phyloP scores from a whole-genome alignment of 2,329 filamentous ascomycete species.

The Botrytis sinoallii region DNA sequence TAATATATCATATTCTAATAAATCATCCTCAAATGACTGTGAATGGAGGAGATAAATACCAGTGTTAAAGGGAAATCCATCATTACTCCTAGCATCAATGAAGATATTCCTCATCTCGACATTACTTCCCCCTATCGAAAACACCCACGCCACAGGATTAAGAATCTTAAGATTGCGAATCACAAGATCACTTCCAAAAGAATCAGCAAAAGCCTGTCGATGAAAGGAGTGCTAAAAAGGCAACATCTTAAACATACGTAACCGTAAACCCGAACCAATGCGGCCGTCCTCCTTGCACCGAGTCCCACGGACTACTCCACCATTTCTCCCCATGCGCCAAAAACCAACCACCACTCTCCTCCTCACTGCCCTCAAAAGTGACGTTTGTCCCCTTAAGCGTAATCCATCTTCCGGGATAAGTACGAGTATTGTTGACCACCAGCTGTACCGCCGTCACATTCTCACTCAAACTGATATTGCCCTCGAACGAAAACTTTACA shows the following conservation, averaged over 20 bases:
- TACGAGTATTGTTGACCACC: conserved; percentile 10
- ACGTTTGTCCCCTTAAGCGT: conserved; percentile 9
- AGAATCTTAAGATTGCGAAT: conserved; percentile 15
- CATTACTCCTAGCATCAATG: conserved; percentile 10
- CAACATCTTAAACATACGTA: background rate
- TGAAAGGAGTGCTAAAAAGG: too few species aligned
- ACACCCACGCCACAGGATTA: conserved; percentile 12
- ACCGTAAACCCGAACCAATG: conserved; percentile 16
- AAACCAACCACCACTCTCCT: background rate
- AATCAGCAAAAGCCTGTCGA: background rate
- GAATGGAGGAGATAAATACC: background rate
- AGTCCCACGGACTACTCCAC: background rate
- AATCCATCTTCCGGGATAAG: conserved; percentile 9
- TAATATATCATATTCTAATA: background rate
- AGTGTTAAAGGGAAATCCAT: conserved; percentile 7
- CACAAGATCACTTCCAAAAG: background rate
- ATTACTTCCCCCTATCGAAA: conserved; percentile 15
- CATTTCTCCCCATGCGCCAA: conserved; percentile 16
- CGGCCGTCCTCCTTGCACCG: background rate
- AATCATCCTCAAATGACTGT: background rate
- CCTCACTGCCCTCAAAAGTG: background rate
- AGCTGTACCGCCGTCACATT: conserved; percentile 11
- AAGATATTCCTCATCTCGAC: conserved; percentile 6
- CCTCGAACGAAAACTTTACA: conserved; percentile 2
- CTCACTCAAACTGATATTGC: conserved; percentile 15